Evolutionary conservation across 2,329 filamentous ascomycete species (phyloP).

Genomic region (Thelonectria rubi): DNA sequence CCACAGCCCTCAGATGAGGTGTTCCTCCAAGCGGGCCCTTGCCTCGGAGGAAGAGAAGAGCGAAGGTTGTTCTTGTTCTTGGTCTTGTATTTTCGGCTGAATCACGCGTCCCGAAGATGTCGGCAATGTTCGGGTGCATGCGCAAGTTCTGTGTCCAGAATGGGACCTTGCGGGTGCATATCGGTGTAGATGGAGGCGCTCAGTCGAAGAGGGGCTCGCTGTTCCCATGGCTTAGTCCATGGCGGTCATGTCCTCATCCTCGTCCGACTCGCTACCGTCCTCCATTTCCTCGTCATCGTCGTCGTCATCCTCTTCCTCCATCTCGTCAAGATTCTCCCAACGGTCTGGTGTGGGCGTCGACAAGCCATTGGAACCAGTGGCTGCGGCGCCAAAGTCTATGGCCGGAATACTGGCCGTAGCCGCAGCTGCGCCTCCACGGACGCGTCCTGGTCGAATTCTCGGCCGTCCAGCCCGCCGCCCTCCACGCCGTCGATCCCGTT

Average conservation of each 20-base stretch:
- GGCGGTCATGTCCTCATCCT: slow-evolving; percentile 43
- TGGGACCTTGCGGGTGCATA: neutral
- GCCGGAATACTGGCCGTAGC: slow-evolving; percentile 5
- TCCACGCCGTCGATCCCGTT: slow-evolving; percentile 29
- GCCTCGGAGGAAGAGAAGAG: neutral
- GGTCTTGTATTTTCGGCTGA: neutral
- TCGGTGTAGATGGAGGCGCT: neutral
- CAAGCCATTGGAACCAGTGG: slow-evolving; percentile 30
- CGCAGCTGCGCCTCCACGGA: slow-evolving; percentile 23
- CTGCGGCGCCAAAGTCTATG: slow-evolving; percentile 27
- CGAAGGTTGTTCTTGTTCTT: too few relatives aligned
- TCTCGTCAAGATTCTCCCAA: slow-evolving; percentile 46
- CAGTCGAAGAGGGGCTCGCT: neutral
- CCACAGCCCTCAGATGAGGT: slow-evolving; percentile 2
- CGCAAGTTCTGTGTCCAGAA: neutral
- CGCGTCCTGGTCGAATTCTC: slow-evolving; percentile 31
- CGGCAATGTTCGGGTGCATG: neutral
- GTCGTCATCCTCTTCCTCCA: slow-evolving; percentile 36
- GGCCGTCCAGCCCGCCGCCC: slow-evolving; percentile 36
- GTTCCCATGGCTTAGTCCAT: slow-evolving; percentile 24
- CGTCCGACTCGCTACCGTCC: slow-evolving; percentile 36
- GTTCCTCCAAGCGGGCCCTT: neutral
- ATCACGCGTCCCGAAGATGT: neutral
- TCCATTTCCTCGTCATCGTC: slow-evolving; percentile 43
- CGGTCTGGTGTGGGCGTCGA: slow-evolving; percentile 48